Evolutionary conservation across 176 grass and related monocot genomes (phyloP).

Genomic region (Guadua angustifolia): DNA sequence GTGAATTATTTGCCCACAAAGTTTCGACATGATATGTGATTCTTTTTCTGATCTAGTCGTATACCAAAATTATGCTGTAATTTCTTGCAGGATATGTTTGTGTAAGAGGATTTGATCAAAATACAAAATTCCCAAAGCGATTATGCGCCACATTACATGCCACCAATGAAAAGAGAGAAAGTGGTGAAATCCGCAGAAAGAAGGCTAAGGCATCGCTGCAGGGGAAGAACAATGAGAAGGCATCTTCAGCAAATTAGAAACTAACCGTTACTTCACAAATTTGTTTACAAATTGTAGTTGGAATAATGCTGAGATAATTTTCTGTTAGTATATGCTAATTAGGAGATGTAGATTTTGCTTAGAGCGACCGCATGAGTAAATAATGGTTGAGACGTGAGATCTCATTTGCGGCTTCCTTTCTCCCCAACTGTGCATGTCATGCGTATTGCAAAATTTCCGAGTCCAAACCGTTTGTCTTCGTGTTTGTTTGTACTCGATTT

Average conservation of each 20-base stretch:
- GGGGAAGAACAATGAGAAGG: neutral
- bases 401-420: neutral
- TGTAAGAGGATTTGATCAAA: slow-evolving; percentile 45
- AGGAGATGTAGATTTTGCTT: slow-evolving; percentile 6
- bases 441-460: neutral
- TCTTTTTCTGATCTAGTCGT: slow-evolving; percentile 19
- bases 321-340: slow-evolving; percentile 10
- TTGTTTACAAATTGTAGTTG: slow-evolving; percentile 30
- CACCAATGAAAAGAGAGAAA: slow-evolving; percentile 33
- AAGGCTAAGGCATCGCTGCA: neutral
- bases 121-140: neutral
- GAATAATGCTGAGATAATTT: neutral
- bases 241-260: neutral
- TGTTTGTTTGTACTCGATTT: neutral
- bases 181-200: neutral
- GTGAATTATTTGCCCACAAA: neutral
- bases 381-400: neutral
- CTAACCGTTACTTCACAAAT: neutral
- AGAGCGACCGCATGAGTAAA: neutral
- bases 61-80: neutral
- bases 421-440: neutral
- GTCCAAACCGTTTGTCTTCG: neutral
- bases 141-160: slow-evolving; percentile 35
- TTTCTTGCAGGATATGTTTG: slow-evolving; percentile 47
- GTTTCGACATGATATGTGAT: neutral